Conservation (phyloP, 129 eudicot species). For the Solidago caesia region DNA sequence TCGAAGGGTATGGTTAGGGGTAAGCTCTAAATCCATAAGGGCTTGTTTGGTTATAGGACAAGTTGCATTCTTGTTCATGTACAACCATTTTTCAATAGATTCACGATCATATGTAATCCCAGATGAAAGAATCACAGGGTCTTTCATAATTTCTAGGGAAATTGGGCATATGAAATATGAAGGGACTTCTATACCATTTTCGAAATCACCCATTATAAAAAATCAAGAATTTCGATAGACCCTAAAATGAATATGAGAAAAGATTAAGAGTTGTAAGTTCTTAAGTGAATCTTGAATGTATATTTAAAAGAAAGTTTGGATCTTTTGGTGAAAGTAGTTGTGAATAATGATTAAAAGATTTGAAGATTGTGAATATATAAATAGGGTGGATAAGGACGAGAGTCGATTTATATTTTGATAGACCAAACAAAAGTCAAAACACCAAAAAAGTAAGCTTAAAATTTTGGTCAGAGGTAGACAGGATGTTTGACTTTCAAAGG, state of each 20-base stretch:
- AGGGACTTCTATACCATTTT: constrained; percentile 48
- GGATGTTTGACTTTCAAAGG: constrained; percentile 14
- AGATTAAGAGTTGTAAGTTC: not conserved
- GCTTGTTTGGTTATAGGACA: constrained; percentile 64
- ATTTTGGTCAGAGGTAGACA: constrained; percentile 14
- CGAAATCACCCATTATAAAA: constrained; percentile 27
- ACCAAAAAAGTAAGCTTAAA: constrained; percentile 13
- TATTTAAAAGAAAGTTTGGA: constrained; percentile 4
- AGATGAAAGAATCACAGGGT: constrained; percentile 58
- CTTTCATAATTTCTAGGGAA: constrained; percentile 70
- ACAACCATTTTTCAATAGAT: constrained; percentile 65
- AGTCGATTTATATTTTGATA: constrained; percentile 2
- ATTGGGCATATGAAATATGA: constrained; percentile 59
- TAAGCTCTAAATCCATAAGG: constrained; percentile 42
- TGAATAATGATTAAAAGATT: constrained; percentile 3
- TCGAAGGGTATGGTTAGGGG: constrained; percentile 63
- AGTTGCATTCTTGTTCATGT: constrained; percentile 31
- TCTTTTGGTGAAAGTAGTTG: constrained; percentile 22
- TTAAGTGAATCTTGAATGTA: constrained; percentile 4
- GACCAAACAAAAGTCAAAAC: constrained; percentile 28
- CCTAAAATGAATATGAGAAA: not conserved
- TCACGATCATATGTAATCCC: constrained; percentile 79
- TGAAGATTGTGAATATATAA: constrained; percentile 18
- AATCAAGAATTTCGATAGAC: not conserved
- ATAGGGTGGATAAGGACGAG: constrained; percentile 3